Base-by-base conservation (phyloP, 768 basidiomycete genomes). In the Lentinus tigrinus region DNA sequence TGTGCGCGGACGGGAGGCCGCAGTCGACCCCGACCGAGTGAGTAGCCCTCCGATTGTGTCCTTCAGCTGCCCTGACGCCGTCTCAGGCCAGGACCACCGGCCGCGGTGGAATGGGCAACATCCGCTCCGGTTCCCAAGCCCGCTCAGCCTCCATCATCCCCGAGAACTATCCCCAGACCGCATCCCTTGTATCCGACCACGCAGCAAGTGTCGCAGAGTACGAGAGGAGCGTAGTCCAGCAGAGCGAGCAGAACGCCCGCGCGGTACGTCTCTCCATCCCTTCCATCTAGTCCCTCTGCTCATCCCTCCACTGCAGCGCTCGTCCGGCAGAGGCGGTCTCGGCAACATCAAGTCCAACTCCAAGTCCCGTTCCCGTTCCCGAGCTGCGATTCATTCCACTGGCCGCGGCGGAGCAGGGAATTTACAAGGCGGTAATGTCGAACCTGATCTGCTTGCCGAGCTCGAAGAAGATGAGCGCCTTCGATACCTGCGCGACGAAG, bases 41-140 rank as follows among this genome's bases (percentile, higher is more conserved):
- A 4, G 74, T 63, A 14, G 42, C 19, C 42, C 16, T 39, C 9
- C 47, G 31, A 14, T 26, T 38, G 39, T 26, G 8, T 36, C 36
- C 42, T 46, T n/a, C 48, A 26, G n/a, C 7, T 50, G 49, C 19
- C 28, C 46, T 23, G 36, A 62, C 63, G n/a, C 63, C 61, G 38
- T 14, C 23, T 6, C 63, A 83, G 74, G 57, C 78, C 17, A 76
- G 74, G 61, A 85, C 83, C 19, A 80, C 81, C 42, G 93, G 93
- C 11, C 84, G 92, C 50, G 93, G 93, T 26, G 93, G 93, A 16
- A 81, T 81, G 8, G 93, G 93, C 9, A 95, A 95, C 78, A 85
- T 95, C 50, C 85, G 89, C 56, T 88, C 91, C 2, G 86, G 85
- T 0, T 91, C 90, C 23, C 82, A 85, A 36, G 86, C 85, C 52